These are phyloP conservation scores for Aplosporella prunicola DNA, from an alignment of 2,329 filamentous ascomycete genomes.

Conservation along the genomic window DNA sequence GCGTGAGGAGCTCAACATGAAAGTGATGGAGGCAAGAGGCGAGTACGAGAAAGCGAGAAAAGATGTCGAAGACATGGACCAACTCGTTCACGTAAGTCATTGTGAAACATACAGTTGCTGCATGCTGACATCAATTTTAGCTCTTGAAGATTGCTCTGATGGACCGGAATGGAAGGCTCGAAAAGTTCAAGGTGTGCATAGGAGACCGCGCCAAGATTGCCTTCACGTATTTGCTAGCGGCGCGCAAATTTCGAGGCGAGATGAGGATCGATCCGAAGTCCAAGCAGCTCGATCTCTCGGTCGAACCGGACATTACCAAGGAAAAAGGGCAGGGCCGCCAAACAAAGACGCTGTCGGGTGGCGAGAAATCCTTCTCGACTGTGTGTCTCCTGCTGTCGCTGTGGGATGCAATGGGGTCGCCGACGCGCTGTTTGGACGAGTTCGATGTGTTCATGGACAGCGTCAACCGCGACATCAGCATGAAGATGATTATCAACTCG, in stretches of 20 bases:
- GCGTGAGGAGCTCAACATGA: constrained; percentile 19
- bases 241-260: constrained; percentile 78
- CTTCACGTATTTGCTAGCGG: constrained; percentile 80
- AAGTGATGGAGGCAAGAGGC: constrained; percentile 23
- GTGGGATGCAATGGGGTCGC: constrained; percentile 97
- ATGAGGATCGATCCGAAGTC: constrained; percentile 67
- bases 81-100: constrained; percentile 31
- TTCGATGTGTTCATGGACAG: constrained; percentile 99
- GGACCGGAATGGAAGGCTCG: constrained; percentile 66
- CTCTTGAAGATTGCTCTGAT: constrained; percentile 51
- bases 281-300: constrained; percentile 67
- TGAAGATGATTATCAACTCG: constrained; percentile 83
- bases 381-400: constrained; percentile 87
- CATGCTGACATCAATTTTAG: not conserved
- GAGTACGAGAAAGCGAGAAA: constrained; percentile 13
- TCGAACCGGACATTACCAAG: constrained; percentile 60
- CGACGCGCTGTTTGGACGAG: constrained; percentile 88
- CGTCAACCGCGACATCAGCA: constrained; percentile 86
- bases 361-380: constrained; percentile 95
- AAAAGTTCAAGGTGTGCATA: constrained; percentile 72
- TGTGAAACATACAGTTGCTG: constrained; percentile 14
- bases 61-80: constrained; percentile 16
- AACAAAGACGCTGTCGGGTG: constrained; percentile 87
- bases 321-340: constrained; percentile 62
- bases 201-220: constrained; percentile 75